These are phyloP conservation scores for Linnemannia elongata DNA, from an alignment of 192 early-diverging fungal species.

Conservation along the genomic window DNA sequence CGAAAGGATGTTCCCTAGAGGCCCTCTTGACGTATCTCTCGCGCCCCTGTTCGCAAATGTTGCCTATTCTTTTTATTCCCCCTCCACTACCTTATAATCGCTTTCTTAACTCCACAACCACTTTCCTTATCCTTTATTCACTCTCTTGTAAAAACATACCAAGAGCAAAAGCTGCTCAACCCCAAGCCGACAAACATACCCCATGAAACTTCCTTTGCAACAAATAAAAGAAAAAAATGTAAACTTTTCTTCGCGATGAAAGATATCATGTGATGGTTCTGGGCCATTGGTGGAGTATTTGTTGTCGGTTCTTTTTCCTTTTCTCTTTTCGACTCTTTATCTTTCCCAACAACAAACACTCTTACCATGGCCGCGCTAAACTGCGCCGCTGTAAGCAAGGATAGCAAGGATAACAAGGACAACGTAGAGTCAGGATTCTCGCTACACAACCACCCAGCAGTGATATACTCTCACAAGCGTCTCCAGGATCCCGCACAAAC, in stretches of 20 bases:
- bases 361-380: neutral
- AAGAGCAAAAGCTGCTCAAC: too few species aligned
- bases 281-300: too few species aligned
- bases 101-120: neutral
- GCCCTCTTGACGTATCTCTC: neutral
- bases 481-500: neutral
- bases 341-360: conserved; percentile 2
- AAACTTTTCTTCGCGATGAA: too few species aligned
- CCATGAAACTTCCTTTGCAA: too few species aligned
- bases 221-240: too few species aligned
- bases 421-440: neutral
- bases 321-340: neutral
- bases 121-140: neutral
- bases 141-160: neutral
- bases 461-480: conserved; percentile 6
- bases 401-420: neutral
- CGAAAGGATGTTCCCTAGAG: conserved; percentile 22
- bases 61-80: neutral
- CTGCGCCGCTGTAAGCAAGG: neutral
- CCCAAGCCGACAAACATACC: too few species aligned
- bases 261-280: too few species aligned
- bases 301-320: neutral
- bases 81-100: too few species aligned
- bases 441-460: conserved; percentile 26
- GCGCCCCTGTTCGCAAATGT: too few species aligned